These are phyloP conservation scores for Starmera caribaea DNA, from an alignment of 805 yeast genomes.

Conservation along the genomic window DNA sequence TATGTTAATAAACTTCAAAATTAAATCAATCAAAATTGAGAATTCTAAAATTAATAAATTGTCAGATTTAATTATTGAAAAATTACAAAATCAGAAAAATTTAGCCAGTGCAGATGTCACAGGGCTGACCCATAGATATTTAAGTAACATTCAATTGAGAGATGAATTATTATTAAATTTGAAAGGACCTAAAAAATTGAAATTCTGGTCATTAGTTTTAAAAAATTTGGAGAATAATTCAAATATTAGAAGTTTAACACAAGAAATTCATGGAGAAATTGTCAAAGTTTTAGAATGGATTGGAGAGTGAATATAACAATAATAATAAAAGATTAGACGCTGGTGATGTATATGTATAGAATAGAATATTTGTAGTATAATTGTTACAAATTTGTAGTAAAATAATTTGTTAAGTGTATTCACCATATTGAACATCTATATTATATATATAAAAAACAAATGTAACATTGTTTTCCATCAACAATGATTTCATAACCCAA, in stretches of 20 bases:
- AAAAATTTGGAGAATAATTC: conserved; percentile 53
- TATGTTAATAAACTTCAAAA: conserved; percentile 18
- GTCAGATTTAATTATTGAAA: conserved; percentile 37
- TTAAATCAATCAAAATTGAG: conserved; percentile 27
- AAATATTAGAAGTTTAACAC: conserved; percentile 49
- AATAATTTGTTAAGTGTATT: too few species aligned
- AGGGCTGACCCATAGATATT: conserved; percentile 31
- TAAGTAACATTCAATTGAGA: conserved; percentile 66
- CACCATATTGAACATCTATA: too few species aligned
- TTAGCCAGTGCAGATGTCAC: conserved; percentile 22
- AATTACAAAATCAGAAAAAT: conserved; percentile 37
- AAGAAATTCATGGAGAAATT: conserved; percentile 81
- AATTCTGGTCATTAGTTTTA: conserved; percentile 51
- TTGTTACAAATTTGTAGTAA: too few species aligned
- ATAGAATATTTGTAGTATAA: neutral
- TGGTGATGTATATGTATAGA: neutral
- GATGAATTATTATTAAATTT: conserved; percentile 42
- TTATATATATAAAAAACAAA: too few species aligned
- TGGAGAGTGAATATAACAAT: conserved; percentile 24
- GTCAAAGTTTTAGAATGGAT: conserved; percentile 87
- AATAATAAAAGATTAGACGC: neutral
- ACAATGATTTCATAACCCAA: too few species aligned
- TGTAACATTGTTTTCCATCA: too few species aligned
- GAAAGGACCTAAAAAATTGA: conserved; percentile 24
- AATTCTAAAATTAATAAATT: conserved; percentile 34